Conservation (phyloP, 176 grass and related monocot genomes). For the Oryza glaberrima region DNA sequence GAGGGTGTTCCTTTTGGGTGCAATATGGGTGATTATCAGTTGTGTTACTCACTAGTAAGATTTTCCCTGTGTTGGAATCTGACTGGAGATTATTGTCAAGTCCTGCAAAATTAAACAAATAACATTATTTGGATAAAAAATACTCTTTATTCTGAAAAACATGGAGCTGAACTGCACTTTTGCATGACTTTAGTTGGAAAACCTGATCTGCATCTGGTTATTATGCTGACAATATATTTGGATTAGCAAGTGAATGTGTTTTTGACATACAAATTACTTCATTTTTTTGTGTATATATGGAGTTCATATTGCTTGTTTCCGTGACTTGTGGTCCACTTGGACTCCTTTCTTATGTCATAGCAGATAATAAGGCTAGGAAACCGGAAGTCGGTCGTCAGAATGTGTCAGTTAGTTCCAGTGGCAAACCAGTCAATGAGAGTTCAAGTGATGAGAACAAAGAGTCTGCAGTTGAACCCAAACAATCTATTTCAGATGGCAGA, state of each 20-base stretch:
- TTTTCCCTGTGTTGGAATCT: neutral
- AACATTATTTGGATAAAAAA: neutral
- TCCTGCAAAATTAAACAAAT: constrained; percentile 26
- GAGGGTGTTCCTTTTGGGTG: too few species aligned
- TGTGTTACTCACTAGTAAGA: neutral
- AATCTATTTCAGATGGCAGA: constrained; percentile 62
- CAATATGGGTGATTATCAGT: neutral
- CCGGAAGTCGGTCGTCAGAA: constrained; percentile 38
- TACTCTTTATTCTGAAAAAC: constrained; percentile 4
- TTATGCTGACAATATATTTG: neutral
- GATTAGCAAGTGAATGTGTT: neutral
- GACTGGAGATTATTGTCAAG: neutral
- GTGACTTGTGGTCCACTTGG: constrained; percentile 2
- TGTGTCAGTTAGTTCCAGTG: constrained; percentile 34
- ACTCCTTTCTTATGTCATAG: constrained; percentile 14
- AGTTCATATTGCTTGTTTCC: constrained; percentile 17
- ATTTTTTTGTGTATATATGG: neutral
- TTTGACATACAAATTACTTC: neutral
- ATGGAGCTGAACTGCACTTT: neutral
- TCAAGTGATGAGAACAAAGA: constrained; percentile 44
- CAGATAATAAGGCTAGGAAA: constrained; percentile 56
- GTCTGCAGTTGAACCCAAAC: constrained; percentile 41
- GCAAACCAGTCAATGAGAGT: constrained; percentile 38
- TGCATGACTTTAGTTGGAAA: neutral
- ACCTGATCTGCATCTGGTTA: neutral